Evolutionary conservation across 2,329 filamentous ascomycete species (phyloP).

Genomic region (Botryotinia calthae): DNA sequence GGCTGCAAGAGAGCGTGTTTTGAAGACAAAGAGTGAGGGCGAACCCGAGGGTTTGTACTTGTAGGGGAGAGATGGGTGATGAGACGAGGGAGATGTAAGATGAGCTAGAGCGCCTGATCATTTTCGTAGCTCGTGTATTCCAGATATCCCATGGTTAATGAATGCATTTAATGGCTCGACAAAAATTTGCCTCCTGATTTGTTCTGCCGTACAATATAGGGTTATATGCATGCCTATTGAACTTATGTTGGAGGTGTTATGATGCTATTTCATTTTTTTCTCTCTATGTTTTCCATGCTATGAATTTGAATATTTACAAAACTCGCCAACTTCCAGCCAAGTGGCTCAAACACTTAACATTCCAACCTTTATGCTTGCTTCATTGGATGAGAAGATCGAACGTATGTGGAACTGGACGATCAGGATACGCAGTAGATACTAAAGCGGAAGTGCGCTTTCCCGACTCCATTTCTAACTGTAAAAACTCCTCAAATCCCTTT

Average conservation of each 20-base stretch:
- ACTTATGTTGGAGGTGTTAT: neutral
- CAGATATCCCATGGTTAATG: constrained; percentile 24
- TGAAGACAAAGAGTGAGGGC: constrained; percentile 98
- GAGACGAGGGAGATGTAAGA: constrained; percentile 8
- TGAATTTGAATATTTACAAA: neutral
- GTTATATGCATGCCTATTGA: neutral
- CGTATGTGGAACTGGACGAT: no score
- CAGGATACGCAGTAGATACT: no score
- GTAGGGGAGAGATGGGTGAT: constrained; percentile 50
- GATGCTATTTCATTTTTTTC: neutral
- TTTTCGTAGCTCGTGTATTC: constrained; percentile 34
- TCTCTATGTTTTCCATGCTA: neutral
- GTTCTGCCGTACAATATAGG: neutral
- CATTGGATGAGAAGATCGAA: no score
- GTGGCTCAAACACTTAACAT: neutral
- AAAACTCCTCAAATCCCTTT: no score
- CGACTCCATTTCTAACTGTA: no score
- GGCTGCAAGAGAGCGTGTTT: constrained; percentile 83
- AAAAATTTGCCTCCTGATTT: neutral
- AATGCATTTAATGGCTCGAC: constrained; percentile 11
- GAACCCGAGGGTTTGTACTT: constrained; percentile 98
- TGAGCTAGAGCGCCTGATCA: constrained; percentile 28
- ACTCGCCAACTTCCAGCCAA: neutral
- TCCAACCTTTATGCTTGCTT: neutral
- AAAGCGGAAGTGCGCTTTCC: no score